Conservation (phyloP, 495 filamentous ascomycete genomes). For the Penicillium psychrofluorescens region DNA sequence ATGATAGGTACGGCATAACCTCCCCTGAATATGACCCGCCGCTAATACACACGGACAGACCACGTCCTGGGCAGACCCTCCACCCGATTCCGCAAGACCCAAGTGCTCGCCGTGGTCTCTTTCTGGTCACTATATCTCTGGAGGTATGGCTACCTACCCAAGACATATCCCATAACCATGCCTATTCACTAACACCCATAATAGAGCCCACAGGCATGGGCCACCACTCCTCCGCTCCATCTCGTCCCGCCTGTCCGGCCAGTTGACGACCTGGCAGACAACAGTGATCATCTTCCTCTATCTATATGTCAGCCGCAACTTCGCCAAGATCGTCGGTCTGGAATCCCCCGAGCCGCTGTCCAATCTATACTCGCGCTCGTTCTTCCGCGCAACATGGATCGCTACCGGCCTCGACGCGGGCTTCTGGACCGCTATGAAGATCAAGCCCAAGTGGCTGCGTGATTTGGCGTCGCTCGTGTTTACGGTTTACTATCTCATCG, state of each 20-base stretch:
- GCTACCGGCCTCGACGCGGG: conserved; percentile 91
- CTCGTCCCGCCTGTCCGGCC: conserved; percentile 59
- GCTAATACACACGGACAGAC: conserved; percentile 39
- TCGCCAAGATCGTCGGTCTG: conserved; percentile 82
- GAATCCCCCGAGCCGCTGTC: conserved; percentile 90
- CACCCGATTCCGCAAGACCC: conserved; percentile 81
- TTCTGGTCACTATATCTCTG: conserved; percentile 87
- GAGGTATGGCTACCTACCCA: conserved; percentile 39
- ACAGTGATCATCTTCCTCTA: conserved; percentile 82
- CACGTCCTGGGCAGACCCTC: conserved; percentile 91
- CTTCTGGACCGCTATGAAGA: conserved; percentile 97
- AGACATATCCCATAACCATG: background rate
- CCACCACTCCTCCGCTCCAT: conserved; percentile 67
- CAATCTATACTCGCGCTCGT: conserved; percentile 89
- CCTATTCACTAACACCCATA: background rate
- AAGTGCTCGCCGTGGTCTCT: conserved; percentile 81
- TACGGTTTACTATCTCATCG: conserved; percentile 80
- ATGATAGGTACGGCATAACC: conserved; percentile 27
- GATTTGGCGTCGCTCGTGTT: conserved; percentile 80
- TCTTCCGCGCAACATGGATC: conserved; percentile 96
- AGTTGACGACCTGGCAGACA: conserved; percentile 81
- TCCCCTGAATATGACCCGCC: background rate
- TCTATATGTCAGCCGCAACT: conserved; percentile 86
- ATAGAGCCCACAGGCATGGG: conserved; percentile 79
- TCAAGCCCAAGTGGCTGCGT: conserved; percentile 71